Percentiles rank a stretch among this genome's conserved stretches.
These are phyloP conservation scores for Malus hybrid DNA, from an alignment of 331 rosid genomes.

Conservation along the genomic window DNA sequence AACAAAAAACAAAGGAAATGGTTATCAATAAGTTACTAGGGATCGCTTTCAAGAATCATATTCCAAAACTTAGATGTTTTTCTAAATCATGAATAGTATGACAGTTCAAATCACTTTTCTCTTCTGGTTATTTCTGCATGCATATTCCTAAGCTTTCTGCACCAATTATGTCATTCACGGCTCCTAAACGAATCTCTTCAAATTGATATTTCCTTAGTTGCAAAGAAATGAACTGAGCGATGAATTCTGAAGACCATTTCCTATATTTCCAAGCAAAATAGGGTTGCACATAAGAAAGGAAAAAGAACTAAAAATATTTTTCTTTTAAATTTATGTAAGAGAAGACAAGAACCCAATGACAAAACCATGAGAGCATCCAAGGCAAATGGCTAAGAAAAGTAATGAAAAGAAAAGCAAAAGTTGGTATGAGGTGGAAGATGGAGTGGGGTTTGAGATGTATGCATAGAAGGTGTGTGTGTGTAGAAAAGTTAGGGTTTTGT, in stretches of 20 bases:
- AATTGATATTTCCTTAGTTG: constrained; percentile 24
- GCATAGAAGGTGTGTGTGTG: constrained; percentile 10
- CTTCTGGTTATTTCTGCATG: constrained; percentile 4
- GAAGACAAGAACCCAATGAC: constrained; percentile 7
- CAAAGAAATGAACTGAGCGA: constrained; percentile 24
- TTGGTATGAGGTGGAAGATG: constrained; percentile 33
- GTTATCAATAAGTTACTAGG: too few species aligned
- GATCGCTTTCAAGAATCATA: constrained; percentile 21
- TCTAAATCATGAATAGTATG: not conserved
- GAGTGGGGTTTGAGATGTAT: constrained; percentile 20
- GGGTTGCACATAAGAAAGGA: not conserved
- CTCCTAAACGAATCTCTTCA: constrained; percentile 13
- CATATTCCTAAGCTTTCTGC: constrained; percentile 3
- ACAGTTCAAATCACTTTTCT: not conserved
- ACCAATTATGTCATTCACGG: not conserved
- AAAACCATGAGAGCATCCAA: constrained; percentile 52
- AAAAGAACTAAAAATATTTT: not conserved
- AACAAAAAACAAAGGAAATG: too few species aligned
- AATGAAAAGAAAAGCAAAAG: constrained; percentile 31
- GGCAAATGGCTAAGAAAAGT: constrained; percentile 47
- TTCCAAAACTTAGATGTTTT: constrained; percentile 17
- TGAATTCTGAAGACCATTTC: not conserved
- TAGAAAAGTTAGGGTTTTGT: constrained; percentile 38
- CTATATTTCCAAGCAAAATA: not conserved
- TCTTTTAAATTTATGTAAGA: not conserved